phyloP scores from a whole-genome alignment of 768 basidiomycete species.

The Amanita pseudoporphyria region DNA sequence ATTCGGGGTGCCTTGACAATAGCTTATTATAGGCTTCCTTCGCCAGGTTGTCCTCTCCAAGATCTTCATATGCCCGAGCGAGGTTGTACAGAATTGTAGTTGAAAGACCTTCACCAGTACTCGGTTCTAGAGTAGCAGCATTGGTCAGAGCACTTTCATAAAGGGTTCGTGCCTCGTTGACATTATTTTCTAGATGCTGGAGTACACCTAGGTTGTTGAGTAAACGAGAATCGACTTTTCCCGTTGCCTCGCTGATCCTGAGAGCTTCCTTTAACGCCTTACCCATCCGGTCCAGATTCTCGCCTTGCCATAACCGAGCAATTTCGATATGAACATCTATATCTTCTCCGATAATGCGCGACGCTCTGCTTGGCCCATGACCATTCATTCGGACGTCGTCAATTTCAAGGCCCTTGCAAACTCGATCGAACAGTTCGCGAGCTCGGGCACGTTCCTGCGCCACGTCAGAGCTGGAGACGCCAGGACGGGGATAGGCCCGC shows the following conservation, averaged over 20 bases:
- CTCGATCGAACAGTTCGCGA: slow-evolving; percentile 74
- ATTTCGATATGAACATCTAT: slow-evolving; percentile 88
- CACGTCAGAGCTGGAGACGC: slow-evolving; percentile 65
- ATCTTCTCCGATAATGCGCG: slow-evolving; percentile 61
- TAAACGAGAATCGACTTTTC: slow-evolving; percentile 52
- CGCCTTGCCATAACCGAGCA: slow-evolving; percentile 80
- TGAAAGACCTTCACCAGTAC: slow-evolving; percentile 57
- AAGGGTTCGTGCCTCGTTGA: slow-evolving; percentile 44
- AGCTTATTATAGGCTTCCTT: slow-evolving; percentile 84
- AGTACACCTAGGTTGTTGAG: slow-evolving; percentile 77
- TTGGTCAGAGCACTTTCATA: slow-evolving; percentile 71
- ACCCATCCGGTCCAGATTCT: slow-evolving; percentile 63
- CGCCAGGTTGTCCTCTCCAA: slow-evolving; percentile 62
- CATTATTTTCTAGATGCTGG: slow-evolving; percentile 57
- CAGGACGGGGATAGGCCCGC: slow-evolving; percentile 73
- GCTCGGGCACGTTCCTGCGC: slow-evolving; percentile 64
- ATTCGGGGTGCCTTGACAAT: slow-evolving; percentile 87
- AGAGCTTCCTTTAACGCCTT: slow-evolving; percentile 70
- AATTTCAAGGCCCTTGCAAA: slow-evolving; percentile 52
- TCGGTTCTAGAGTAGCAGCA: slow-evolving; percentile 34
- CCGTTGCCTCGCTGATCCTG: slow-evolving; percentile 44
- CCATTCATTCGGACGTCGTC: slow-evolving; percentile 47
- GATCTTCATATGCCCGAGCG: slow-evolving; percentile 84
- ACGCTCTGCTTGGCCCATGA: slow-evolving; percentile 24
- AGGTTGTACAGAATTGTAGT: slow-evolving; percentile 88